Base-by-base conservation (phyloP, 2,329 filamentous ascomycete genomes). In the Talaromyces pinophilus region DNA sequence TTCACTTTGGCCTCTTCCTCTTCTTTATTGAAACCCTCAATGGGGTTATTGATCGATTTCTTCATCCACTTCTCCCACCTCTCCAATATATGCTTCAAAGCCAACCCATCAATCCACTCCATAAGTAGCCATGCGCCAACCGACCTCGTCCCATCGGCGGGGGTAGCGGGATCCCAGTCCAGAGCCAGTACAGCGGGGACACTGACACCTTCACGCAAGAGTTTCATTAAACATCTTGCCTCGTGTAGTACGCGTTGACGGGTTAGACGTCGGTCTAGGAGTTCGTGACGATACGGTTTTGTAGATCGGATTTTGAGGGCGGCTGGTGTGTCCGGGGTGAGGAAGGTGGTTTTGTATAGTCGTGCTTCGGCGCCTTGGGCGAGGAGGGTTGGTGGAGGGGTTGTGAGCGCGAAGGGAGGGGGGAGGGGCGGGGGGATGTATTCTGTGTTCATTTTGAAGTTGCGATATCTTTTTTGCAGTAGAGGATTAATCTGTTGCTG, bases 291-390 rank as follows among this genome's bases (percentile, higher is more conserved):
- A 86, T 96, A 99, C 30, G 91, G 87, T 81, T 99, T 99, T 30
- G 88, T 85, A 0, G 94, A 93, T 0, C 95, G 92, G 84, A 96
- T 89, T 82, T 99, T 99, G 69, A 98, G 87, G 0, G 94, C 92
- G 75, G 89, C 91, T 15, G 90, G 87, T 10, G 87, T 83, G 65
- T 83, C 77, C 46, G 91, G 86, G 1, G 85, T 77, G 64, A 97
- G 88, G 81, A 92, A 96, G 64, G 87, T 89, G 19, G 92, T 94
- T 78, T 88, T 90, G 87, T 96, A 98, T 75, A 99, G 87, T 70
- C 94, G 92, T 67, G 92, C 93, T 86, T 99, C 95, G 76, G 95
- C 95, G 80, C 95, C 95, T 84, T 98, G 95, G 66, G 92, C 90
- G 72, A 98, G 87, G 74, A 97, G 90, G 59, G 76, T 79, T 69